Percentiles rank a stretch among this genome's conserved stretches.
Evolutionary conservation across 2,329 filamentous ascomycete genomes (phyloP).

Genomic region (Amauroascus verrucosus): DNA sequence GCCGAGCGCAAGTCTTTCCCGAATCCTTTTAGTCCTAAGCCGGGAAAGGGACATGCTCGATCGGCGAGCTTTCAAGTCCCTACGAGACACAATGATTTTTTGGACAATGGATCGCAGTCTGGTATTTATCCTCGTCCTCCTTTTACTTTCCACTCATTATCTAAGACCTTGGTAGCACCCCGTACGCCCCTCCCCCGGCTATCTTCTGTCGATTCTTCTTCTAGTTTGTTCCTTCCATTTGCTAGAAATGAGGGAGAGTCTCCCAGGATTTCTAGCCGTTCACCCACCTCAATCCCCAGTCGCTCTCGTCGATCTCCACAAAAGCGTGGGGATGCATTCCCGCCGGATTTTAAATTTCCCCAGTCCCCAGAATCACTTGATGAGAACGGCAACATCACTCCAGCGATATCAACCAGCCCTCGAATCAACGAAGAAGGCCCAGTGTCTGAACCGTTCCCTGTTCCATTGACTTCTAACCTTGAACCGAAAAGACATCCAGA

Average conservation of each 20-base stretch:
- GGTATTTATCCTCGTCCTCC: slow-evolving; percentile 24
- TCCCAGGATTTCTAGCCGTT: slow-evolving; percentile 11
- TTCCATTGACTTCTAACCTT: slow-evolving; percentile 15
- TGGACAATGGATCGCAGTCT: slow-evolving; percentile 32
- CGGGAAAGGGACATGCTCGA: slow-evolving; percentile 57
- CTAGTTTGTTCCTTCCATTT: slow-evolving; percentile 22
- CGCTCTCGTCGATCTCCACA: slow-evolving; percentile 10
- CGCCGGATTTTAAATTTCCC: slow-evolving; percentile 49
- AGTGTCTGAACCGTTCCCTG: neutral
- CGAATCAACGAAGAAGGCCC: slow-evolving; percentile 1
- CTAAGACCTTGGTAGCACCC: slow-evolving; percentile 20
- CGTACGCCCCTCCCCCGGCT: slow-evolving; percentile 28
- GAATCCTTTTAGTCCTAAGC: slow-evolving; percentile 38
- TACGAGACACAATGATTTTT: slow-evolving; percentile 39
- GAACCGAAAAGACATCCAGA: slow-evolving; percentile 14
- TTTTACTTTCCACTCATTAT: neutral
- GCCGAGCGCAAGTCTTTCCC: slow-evolving; percentile 26
- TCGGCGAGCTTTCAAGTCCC: slow-evolving; percentile 73
- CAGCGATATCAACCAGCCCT: neutral
- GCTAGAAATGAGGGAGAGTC: slow-evolving; percentile 28
- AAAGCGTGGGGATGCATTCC: slow-evolving; percentile 27
- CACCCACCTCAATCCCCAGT: slow-evolving; percentile 23
- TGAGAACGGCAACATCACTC: neutral
- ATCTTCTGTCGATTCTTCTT: slow-evolving; percentile 25
- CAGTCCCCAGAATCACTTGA: slow-evolving; percentile 29